Base-by-base conservation (phyloP, 2,329 filamentous ascomycete species). In the Penicillium sp. region DNA sequence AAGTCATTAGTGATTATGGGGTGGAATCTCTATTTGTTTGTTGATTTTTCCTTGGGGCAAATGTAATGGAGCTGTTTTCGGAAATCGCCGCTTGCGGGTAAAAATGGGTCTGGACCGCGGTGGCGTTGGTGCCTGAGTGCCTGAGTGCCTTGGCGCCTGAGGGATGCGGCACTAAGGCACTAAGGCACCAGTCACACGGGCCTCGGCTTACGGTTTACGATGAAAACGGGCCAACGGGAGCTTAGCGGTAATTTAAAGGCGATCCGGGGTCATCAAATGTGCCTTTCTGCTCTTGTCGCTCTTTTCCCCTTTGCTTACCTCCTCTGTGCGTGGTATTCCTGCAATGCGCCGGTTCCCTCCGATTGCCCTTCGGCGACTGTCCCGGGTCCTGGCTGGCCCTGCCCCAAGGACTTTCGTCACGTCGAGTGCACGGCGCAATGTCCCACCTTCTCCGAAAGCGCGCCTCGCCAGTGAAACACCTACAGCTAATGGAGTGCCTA, bases 31-130 rank as follows among this genome's bases (percentile, higher is more conserved):
- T 33, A 20, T 40, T 27, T 43, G 46, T 49, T 33, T 46, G 45
- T 48, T 42, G 38, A 50, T 46, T 38, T 42, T 42, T 44, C 43
- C 43, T 46, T 46, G 49, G 33, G 42, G 52, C 47, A 44, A 56
- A 53, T 9, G 57, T 47, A 52, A 53, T 55, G 50, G 20, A 32
- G n/a, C 31, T 18, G 33, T 4, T 37, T 37, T 37, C 18, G 33
- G 41, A 43, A 48, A 39, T 18, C 38, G 33, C n/a, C 39, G 49
- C 45, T 60, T 59, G 59, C 52, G 58, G 33, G 33, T 37, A 20
- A 20, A 37, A 20, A 20, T 56, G 58, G 58, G 45, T 24, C 28
- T 18, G 44, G 41, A 45, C 39, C 46, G 39, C 29, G 35, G 10
- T n/a, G 18, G 35, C 23, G 3, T 28, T 3, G 7, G 1, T 40